Conservation (phyloP, 805 yeast genomes). For the Phaffomyces thermotolerans region DNA sequence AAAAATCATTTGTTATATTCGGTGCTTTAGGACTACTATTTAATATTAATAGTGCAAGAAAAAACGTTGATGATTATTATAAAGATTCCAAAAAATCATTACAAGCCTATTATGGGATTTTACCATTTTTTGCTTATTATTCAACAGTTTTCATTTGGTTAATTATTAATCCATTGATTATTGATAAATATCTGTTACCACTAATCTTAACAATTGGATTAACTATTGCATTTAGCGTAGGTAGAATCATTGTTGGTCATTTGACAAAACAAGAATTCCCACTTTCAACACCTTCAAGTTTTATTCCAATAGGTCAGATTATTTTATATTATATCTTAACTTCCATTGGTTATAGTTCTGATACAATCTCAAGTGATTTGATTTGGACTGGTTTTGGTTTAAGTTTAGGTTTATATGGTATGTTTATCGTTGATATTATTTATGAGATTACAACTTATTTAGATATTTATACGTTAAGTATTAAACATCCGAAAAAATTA, state of each 20-base stretch:
- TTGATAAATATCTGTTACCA: slow-evolving; percentile 38
- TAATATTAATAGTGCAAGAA: slow-evolving; percentile 63
- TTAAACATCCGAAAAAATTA: slow-evolving; percentile 62
- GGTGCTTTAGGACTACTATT: slow-evolving; percentile 51
- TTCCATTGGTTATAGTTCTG: slow-evolving; percentile 27
- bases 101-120: slow-evolving; percentile 44
- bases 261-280: slow-evolving; percentile 79
- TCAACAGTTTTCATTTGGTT: slow-evolving; percentile 28
- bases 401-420: slow-evolving; percentile 58
- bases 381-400: slow-evolving; percentile 63
- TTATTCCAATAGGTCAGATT: slow-evolving; percentile 51
- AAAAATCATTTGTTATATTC: slow-evolving; percentile 38
- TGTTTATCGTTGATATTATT: slow-evolving; percentile 72
- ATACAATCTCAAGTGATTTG: slow-evolving; percentile 40
- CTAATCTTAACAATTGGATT: slow-evolving; percentile 65
- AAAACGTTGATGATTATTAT: slow-evolving; percentile 47
- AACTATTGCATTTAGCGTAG: slow-evolving; percentile 79
- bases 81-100: slow-evolving; percentile 21
- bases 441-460: slow-evolving; percentile 71
- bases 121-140: slow-evolving; percentile 50
- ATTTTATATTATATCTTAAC: slow-evolving; percentile 21
- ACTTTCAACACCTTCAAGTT: slow-evolving; percentile 57
- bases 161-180: slow-evolving; percentile 45
- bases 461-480: slow-evolving; percentile 79
- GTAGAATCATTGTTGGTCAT: slow-evolving; percentile 83